Conservation (phyloP, 352 stramenopile genomes). For the Globisporangium megalacanthum region DNA sequence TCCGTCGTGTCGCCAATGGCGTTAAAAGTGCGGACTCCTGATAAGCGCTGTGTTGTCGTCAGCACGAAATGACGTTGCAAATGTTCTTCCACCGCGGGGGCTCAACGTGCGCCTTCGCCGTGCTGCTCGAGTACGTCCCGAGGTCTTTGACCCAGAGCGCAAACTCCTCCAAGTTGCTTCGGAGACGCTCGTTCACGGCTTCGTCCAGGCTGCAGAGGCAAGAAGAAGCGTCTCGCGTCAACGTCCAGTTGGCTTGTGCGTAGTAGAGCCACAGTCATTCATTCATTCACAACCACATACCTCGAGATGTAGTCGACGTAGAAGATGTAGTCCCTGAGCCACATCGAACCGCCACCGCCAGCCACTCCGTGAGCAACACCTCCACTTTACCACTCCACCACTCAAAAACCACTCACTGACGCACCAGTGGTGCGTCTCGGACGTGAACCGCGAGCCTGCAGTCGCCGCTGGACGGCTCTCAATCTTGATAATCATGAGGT, state of each 20-base stretch:
- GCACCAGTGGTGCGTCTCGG: slow-evolving; percentile 65
- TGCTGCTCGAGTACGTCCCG: slow-evolving; percentile 61
- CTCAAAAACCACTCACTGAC: not conserved
- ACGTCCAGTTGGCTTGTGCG: too few relatives aligned
- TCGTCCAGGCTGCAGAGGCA: slow-evolving; percentile 18
- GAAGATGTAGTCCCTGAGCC: slow-evolving; percentile 69
- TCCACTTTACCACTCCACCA: too few relatives aligned
- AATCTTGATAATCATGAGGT: slow-evolving; percentile 81
- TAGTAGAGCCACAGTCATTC: too few relatives aligned
- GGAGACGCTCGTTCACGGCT: slow-evolving; percentile 40
- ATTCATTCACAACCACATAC: too few relatives aligned
- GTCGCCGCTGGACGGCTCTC: slow-evolving; percentile 67
- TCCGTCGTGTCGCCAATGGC: too few relatives aligned
- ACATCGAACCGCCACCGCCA: too few relatives aligned
- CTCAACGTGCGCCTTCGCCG: slow-evolving; percentile 54
- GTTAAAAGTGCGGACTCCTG: too few relatives aligned
- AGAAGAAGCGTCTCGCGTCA: too few relatives aligned
- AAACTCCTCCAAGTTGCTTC: slow-evolving; percentile 66
- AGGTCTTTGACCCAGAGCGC: slow-evolving; percentile 74
- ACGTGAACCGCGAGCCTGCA: slow-evolving; percentile 47
- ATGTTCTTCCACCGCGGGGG: slow-evolving; percentile 65
- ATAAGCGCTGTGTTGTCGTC: too few relatives aligned
- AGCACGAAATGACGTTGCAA: slow-evolving; percentile 62
- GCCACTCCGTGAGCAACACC: too few relatives aligned
- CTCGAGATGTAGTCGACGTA: slow-evolving; percentile 72